Evolutionary conservation across 176 grass and related monocot genomes (phyloP).

Genomic region (Stipa capillata): DNA sequence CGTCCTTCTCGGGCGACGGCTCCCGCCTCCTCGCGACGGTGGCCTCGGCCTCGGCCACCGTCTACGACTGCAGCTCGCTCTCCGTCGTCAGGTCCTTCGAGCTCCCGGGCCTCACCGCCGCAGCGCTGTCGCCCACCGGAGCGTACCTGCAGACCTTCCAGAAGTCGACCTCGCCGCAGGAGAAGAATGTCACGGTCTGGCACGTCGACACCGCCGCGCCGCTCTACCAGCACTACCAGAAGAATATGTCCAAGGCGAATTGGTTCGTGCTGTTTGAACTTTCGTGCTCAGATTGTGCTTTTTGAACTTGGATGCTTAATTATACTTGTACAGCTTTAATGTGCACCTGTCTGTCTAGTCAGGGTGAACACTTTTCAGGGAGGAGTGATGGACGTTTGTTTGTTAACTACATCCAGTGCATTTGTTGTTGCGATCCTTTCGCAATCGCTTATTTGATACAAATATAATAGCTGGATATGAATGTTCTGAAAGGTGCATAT

Average conservation of each 20-base stretch:
- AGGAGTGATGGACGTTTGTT: not conserved
- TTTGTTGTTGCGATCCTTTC: not conserved
- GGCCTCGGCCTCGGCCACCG: conserved; percentile 40
- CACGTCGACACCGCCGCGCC: conserved; percentile 40
- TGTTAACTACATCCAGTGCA: not conserved
- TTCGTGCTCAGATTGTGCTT: not conserved
- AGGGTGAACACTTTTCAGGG: not conserved
- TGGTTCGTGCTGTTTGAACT: conserved; percentile 45
- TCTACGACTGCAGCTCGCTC: conserved; percentile 52
- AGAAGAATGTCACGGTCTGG: conserved; percentile 88
- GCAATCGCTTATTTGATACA: not conserved
- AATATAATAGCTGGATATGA: not conserved
- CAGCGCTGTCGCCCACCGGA: conserved; percentile 63
- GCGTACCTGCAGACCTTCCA: conserved; percentile 87
- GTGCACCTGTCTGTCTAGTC: not conserved
- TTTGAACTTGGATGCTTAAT: not conserved
- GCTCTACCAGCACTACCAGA: conserved; percentile 73
- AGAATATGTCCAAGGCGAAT: conserved; percentile 76
- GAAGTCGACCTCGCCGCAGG: conserved; percentile 66
- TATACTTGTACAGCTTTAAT: not conserved
- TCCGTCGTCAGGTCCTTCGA: conserved; percentile 62
- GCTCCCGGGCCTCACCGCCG: conserved; percentile 57
- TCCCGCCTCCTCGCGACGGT: conserved; percentile 61
- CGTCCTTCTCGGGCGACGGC: conserved; percentile 59
- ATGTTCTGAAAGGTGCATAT: not conserved